A percentile compares a stretch with the other conserved stretches of the same genome.
Conservation (phyloP, 257 asterid genomes). For the Solanum verrucosum region DNA sequence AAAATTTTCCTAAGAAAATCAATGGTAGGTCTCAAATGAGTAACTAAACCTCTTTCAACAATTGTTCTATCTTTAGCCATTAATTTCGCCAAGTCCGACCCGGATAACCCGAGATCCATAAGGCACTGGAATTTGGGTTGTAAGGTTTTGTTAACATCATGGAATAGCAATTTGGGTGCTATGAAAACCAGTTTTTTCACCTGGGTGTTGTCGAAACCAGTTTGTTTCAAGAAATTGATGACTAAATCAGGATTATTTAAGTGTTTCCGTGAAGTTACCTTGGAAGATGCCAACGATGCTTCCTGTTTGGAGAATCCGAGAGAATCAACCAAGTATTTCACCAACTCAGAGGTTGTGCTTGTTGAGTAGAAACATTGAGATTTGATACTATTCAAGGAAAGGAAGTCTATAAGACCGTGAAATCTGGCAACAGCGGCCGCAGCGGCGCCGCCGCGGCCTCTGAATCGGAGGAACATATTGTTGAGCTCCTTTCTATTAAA, state of each 20-base stretch:
- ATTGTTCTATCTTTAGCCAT: neutral
- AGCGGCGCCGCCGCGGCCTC: neutral
- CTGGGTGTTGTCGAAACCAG: neutral
- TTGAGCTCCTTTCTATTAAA: neutral
- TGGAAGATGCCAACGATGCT: neutral
- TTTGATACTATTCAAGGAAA: neutral
- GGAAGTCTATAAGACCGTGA: neutral
- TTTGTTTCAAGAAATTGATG: neutral
- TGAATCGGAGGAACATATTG: neutral
- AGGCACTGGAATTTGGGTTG: conserved; percentile 1
- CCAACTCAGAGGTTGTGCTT: neutral
- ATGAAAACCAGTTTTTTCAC: neutral
- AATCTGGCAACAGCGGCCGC: neutral
- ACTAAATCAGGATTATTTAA: neutral
- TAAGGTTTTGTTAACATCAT: neutral
- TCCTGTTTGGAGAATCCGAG: conserved; percentile 7
- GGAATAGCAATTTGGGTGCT: neutral
- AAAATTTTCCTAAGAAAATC: neutral
- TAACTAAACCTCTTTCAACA: neutral
- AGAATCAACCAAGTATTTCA: conserved; percentile 1
- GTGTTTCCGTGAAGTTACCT: neutral
- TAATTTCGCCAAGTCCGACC: neutral
- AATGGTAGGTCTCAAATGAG: neutral
- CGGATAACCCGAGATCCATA: neutral
- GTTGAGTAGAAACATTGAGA: neutral